Base-by-base conservation (phyloP, 352 stramenopile species). In the Globisporangium parvum region DNA sequence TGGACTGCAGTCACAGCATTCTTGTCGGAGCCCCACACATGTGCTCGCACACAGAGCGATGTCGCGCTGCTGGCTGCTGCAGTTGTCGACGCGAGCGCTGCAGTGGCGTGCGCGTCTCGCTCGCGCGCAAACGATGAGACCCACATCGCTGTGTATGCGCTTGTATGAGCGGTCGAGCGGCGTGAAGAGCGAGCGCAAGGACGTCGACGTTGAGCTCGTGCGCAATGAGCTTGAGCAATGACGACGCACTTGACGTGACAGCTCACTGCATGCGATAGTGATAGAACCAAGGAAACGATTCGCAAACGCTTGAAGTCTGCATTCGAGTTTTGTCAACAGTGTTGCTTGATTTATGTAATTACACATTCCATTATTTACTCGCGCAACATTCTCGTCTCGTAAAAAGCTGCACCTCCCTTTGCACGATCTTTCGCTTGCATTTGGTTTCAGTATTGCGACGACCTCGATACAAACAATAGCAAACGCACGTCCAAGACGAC, bases 111-210 rank as follows among this genome's bases (percentile, higher is more conserved):
- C 10, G 31, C 18, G 41, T 45, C 48, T 14, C 23, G 26, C 40
- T 24, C 57, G 14, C 52, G 51, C 14, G 73, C 71, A 47, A 84
- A 84, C 41, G 73, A 84, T 41, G 73, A 84, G 63, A 84, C 69
- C 73, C 73, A 84, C 73, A 84, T 84, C 47, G 8, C 11, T 39
- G 42, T 23, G 33, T 39, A 28, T 41, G 21, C 26, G 5, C 18
- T 20, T 20, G 14, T 6, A n/a, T n/a, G n/a, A 45, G 15, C 14
- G 14, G 18, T 18, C 15, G 14, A 45, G 39, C 39, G 39, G 15
- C 15, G 39, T 20, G 39, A 20, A 18, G 31, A 10, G 31, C 31
- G 31, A 37, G 31, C 5, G 31, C 31, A 8, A 37, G 31, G 31
- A 14, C 31, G 31, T 37, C 31, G 3, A 37, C 10, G 31, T 8